These are phyloP conservation scores for Pseudogymnoascus sp. DNA, from an alignment of 2,329 filamentous ascomycete species.

Conservation along the genomic window DNA sequence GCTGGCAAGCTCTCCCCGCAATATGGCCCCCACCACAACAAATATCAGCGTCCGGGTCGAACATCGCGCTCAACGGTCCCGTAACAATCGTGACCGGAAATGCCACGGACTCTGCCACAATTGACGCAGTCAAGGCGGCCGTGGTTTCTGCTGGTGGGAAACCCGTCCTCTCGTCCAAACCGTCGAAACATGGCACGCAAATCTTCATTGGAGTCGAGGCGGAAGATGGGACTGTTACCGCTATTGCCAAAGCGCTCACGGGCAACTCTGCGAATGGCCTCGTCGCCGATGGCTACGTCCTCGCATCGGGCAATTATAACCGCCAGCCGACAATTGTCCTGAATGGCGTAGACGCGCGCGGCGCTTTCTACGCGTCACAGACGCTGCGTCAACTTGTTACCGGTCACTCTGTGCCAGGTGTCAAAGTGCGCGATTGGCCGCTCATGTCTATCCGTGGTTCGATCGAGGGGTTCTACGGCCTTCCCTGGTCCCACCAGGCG, in stretches of 20 bases:
- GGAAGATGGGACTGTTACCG: background rate
- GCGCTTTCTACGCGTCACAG: slow-evolving; percentile 19
- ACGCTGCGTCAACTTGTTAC: slow-evolving; percentile 1
- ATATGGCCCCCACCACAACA: slow-evolving; percentile 16
- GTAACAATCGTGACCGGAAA: slow-evolving; percentile 19
- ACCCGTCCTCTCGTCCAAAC: background rate
- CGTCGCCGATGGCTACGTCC: slow-evolving; percentile 17
- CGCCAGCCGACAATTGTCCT: slow-evolving; percentile 17
- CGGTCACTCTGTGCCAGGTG: slow-evolving; percentile 4
- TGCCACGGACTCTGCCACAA: slow-evolving; percentile 13
- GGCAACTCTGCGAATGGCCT: slow-evolving; percentile 15
- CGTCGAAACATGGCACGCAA: background rate
- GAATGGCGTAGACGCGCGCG: slow-evolving; percentile 19
- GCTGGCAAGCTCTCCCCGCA: background rate
- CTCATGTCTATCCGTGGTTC: slow-evolving; percentile 23
- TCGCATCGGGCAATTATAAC: slow-evolving; percentile 16
- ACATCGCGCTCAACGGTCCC: slow-evolving; percentile 14
- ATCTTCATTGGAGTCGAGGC: slow-evolving; percentile 4
- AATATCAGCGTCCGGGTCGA: slow-evolving; percentile 12
- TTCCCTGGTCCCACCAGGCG: slow-evolving; percentile 21
- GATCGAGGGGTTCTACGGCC: slow-evolving; percentile 22
- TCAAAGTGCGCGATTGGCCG: slow-evolving; percentile 21
- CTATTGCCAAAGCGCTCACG: slow-evolving; percentile 10
- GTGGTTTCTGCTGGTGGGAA: background rate
- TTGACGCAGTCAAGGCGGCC: background rate